Evolutionary conservation across 306 rosid genomes (phyloP), one percentile per base, ranked within the genome.

Genomic region (Biancaea sappan): DNA sequence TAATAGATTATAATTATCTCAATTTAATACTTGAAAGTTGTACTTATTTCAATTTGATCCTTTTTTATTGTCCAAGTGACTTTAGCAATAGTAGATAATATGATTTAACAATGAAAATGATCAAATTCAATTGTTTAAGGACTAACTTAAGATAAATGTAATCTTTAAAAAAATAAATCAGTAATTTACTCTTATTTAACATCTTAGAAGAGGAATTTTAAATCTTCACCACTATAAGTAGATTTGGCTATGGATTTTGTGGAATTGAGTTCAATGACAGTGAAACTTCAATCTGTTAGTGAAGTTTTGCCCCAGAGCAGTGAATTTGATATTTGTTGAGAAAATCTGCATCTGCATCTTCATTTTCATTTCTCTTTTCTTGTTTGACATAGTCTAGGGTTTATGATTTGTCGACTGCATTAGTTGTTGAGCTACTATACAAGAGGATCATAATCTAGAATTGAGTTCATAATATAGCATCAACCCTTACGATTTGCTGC

Each of bases 261-360:
- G 5, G 65, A 54, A 56, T 63, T 56, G 15, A 69, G 44, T 47
- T 48, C 25, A 21, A 44, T 14, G 11, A 71, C 44, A 15, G 18
- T 54, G 58, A 80, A n/a, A 44, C 44, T 70, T 71, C 60, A 71
- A 32, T 34, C 35, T 57, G 15, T 31, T 58, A 7, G 38, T 34
- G 16, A 29, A 5, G 40, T 58, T 29, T 7, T 16, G 29, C 40
- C 65, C 19, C 9, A 4, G 41, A 10, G 25, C 8, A 31, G 65
- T 59, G 66, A 60, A 60, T 60, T 32, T 60, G 24, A 24, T 66
- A 21, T 15, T 32, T 28, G 16, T 46, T 66, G 35, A 38, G 77
- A 18, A 8, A 25, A 60, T 15, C 4, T 4, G 1, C 1, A 4
- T 8, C 2, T 40, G 11, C 52, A 32, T 43, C 41, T 34, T 44